Evolutionary conservation across 768 basidiomycete genomes (phyloP), one percentile per base, ranked within the genome.

Genomic region (Lactarius hengduanensis): DNA sequence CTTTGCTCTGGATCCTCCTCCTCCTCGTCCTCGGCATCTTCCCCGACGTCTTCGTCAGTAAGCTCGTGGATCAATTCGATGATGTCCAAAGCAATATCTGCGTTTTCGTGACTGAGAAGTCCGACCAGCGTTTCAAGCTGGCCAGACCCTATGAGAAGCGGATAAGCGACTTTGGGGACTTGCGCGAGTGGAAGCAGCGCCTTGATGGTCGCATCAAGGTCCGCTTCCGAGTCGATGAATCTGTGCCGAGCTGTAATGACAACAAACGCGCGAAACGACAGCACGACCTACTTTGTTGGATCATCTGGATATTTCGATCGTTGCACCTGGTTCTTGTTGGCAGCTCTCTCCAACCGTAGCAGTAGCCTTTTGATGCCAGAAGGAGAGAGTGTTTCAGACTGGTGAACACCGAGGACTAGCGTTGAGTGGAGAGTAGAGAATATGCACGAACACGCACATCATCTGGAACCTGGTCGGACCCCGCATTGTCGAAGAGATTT

Each of bases 171-270:
- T 8, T 82, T 79, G 0, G 96, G 91, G 4, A 84, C 84, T 74
- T 97, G 94, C 1, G 96, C 90, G 26, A 99, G 81, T 6, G 95
- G 90, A n/a, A 97, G 81, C 56, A 99, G 78, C 1, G 86, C 83
- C 76, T 96, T 96, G 62, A 98, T 85, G 9, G 94, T 86, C 63
- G 81, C 80, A 74, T 98, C 95, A 7, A 99, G 85, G 73, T 97
- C 94, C 30, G 94, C 92, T 80, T 99, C 97, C 1, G 97, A 98
- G 75, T 98, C 97, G 71, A 99, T 98, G 82, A 98, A 99, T 77
- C 96, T 98, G 58, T 26, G 13, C 38, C 53, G n/a, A 30, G 40
- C 45, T 57, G 32, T 66, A 9, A 70, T 57, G 65, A 58, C 40
- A 64, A 65, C 22, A 64, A 64, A 4, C 32, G 56, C 8, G 50